Evolutionary conservation across 345 rosid species (phyloP).

Genomic region (Brassica napus): Da-Ae NC_063443.1:18295501-18296000

Average conservation of each 20-base stretch:
- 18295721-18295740: constrained; percentile 52
- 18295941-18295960: constrained; percentile 11
- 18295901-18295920: constrained; percentile 17
- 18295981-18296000: no score
- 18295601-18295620: constrained; percentile 62
- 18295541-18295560: constrained; percentile 73
- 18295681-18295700: constrained; percentile 53
- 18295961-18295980: background rate
- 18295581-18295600: constrained; percentile 75
- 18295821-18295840: constrained; percentile 54
- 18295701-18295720: constrained; percentile 52
- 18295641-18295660: constrained; percentile 26
- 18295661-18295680: constrained; percentile 13
- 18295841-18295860: constrained; percentile 48
- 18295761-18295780: constrained; percentile 72
- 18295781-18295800: constrained; percentile 75
- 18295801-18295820: constrained; percentile 80
- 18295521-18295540: no score
- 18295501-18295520: constrained; percentile 38
- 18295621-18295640: constrained; percentile 48
- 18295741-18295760: constrained; percentile 47
- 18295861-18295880: constrained; percentile 46
- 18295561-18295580: constrained; percentile 76
- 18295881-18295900: constrained; percentile 61
- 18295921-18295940: constrained; percentile 5